These are phyloP conservation scores for Rhynchosporium secalis DNA, from an alignment of 2,329 filamentous ascomycete species.

Conservation along the genomic window DNA sequence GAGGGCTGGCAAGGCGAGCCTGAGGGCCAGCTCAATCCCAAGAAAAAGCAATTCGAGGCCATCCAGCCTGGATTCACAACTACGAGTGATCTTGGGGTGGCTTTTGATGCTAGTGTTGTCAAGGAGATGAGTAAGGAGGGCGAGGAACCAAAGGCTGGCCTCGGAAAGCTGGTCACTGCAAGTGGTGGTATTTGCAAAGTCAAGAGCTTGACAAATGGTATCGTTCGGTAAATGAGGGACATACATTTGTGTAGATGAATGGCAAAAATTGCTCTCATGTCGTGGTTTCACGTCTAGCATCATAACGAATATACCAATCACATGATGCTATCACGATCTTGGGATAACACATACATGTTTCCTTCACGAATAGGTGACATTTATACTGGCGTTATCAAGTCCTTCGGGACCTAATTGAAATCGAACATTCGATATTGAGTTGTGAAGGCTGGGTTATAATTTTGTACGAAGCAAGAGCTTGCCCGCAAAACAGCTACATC, in stretches of 20 bases:
- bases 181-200: slow-evolving; percentile 81
- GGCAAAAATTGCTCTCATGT: background rate
- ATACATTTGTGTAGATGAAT: background rate
- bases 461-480: no score
- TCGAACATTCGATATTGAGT: no score
- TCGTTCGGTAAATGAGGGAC: slow-evolving; percentile 66
- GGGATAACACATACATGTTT: background rate
- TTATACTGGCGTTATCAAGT: no score
- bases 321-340: background rate
- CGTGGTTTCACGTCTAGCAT: background rate
- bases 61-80: slow-evolving; percentile 92
- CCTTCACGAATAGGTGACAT: no score
- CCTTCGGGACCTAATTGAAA: no score
- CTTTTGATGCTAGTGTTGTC: slow-evolving; percentile 77
- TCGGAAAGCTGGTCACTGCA: slow-evolving; percentile 71
- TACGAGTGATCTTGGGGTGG: slow-evolving; percentile 75
- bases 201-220: slow-evolving; percentile 74
- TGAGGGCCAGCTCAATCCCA: slow-evolving; percentile 88
- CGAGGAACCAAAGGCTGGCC: slow-evolving; percentile 45
- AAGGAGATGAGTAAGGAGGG: slow-evolving; percentile 74
- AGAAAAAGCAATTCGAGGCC: slow-evolving; percentile 98
- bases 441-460: no score
- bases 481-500: no score
- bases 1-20: slow-evolving; percentile 93
- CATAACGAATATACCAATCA: background rate